Evolutionary conservation across 768 basidiomycete genomes (phyloP), one percentile per base, ranked within the genome.

Genomic region (Strobilomyces dryophilus): DNA sequence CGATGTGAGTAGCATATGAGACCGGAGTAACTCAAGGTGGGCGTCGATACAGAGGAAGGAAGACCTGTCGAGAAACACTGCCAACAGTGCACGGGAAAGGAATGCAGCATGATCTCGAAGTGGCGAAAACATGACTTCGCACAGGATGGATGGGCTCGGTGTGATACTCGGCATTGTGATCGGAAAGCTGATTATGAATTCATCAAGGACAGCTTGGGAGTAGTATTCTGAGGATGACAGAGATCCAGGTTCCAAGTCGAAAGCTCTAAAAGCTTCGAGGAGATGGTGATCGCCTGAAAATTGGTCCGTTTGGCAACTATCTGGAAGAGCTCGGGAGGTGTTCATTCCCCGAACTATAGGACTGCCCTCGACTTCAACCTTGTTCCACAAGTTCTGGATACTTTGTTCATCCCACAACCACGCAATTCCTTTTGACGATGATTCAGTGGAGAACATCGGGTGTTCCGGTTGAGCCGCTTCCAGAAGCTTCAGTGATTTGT

Each of bases 1-100:
- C 0, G 84, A 81, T 1, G 86, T 82, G 43, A 93, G 72, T 15
- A 92, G 74, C 47, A 93, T 77, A 60, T 89, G 92, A 4, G 87
- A 87, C 18, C 87, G 82, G 37, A 92, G 73, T 42, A 92, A 74
- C 24, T 72, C 61, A 27, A 91, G 77, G 58, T 92, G 90, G 1
- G 81, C 73, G 44, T 76, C 80, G 35, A 93, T 73, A 58, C 85
- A 82, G 47, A 92, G 81, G n/a, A 78, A 76, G 8, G 81, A 81
- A 2, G 79, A 68, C 0, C 82, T 77, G 12, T 80, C 74, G 10
- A 93, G 74, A 65, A 93, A 83, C 8, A 89, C 73, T 1, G 74
- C 71, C 11, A 95, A 75, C 4, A 94, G 77, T 9, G 86, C 78
- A 10, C 74, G 72, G 0, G 90, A 89, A 47, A 95, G 76, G 8